A percentile compares a stretch with the other conserved stretches of the same genome.
phyloP scores from a whole-genome alignment of 1,139 yeast genomes.

The Eremothecium coryli region DNA sequence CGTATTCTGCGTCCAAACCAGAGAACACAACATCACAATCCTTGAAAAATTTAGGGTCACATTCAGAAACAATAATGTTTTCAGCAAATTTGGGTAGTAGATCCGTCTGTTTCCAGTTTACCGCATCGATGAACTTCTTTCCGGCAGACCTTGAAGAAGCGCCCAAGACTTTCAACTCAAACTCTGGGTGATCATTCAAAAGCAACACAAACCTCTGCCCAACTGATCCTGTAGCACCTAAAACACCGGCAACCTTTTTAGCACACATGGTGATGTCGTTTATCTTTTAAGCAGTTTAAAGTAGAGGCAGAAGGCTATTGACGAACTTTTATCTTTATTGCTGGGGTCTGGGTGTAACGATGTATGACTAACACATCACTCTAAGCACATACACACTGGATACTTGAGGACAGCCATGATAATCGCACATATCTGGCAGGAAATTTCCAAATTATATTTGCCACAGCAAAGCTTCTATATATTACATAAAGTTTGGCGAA shows the following conservation, averaged over 20 bases:
- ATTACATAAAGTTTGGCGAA: too few species aligned
- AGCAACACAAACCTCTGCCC: slow-evolving; percentile 92
- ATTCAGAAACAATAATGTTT: slow-evolving; percentile 60
- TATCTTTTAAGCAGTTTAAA: too few species aligned
- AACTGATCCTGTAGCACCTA: slow-evolving; percentile 97
- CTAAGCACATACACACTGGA: too few species aligned
- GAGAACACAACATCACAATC: slow-evolving; percentile 93
- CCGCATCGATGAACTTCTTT: slow-evolving; percentile 73
- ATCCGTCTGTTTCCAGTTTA: slow-evolving; percentile 89
- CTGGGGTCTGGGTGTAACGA: too few species aligned
- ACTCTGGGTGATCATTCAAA: slow-evolving; percentile 80
- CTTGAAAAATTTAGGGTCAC: slow-evolving; percentile 64
- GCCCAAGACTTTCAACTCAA: slow-evolving; percentile 76
- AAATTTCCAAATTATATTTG: too few species aligned
- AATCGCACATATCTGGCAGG: too few species aligned
- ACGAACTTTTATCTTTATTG: too few species aligned
- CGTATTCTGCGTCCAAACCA: slow-evolving; percentile 88
- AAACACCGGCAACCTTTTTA: slow-evolving; percentile 57
- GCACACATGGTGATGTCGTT: slow-evolving; percentile 21
- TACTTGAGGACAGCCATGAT: too few species aligned
- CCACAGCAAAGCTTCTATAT: too few species aligned
- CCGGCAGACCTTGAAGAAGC: slow-evolving; percentile 96
- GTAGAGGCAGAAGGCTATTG: too few species aligned
- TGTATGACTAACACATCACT: too few species aligned
- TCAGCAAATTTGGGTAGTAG: slow-evolving; percentile 64